A percentile compares a stretch with the other conserved stretches of the same genome.
Evolutionary conservation across 345 rosid genomes (phyloP).

Genomic region (Brassica napus): DNA sequence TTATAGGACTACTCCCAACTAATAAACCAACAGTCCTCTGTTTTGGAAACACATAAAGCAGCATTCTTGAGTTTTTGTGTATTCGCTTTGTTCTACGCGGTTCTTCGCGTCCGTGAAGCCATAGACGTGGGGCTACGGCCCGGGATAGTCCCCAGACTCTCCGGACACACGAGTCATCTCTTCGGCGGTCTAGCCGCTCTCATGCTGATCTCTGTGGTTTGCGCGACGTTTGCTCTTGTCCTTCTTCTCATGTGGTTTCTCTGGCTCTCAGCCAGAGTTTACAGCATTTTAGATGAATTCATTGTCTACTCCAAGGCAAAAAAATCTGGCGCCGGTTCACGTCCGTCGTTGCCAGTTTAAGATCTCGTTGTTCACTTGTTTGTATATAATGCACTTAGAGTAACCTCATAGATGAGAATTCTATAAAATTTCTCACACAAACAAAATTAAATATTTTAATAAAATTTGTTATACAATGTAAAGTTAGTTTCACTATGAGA

Average conservation of each 20-base stretch:
- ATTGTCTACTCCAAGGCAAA: not conserved
- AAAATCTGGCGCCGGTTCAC: not conserved
- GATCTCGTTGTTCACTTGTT: not conserved
- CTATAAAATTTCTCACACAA: no score
- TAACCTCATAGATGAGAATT: no score
- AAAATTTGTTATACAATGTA: no score
- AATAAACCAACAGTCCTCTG: slow-evolving; percentile 14
- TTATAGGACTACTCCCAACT: slow-evolving; percentile 27
- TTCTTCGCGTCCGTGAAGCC: slow-evolving; percentile 19
- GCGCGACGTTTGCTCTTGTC: not conserved
- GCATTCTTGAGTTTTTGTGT: slow-evolving; percentile 17
- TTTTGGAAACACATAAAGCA: slow-evolving; percentile 23
- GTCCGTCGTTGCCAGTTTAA: not conserved
- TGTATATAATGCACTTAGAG: no score
- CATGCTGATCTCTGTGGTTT: not conserved
- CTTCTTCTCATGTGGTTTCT: slow-evolving; percentile 19
- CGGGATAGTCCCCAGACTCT: not conserved
- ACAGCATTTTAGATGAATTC: not conserved
- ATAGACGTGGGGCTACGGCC: slow-evolving; percentile 7
- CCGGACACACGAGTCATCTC: slow-evolving; percentile 32
- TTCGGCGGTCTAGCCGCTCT: slow-evolving; percentile 28
- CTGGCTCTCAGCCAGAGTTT: slow-evolving; percentile 1
- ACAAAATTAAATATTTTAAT: no score
- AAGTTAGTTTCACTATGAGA: no score
- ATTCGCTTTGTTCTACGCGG: not conserved